These are phyloP conservation scores for Lipomyces starkeyi DNA, from an alignment of 805 yeast genomes.

Conservation along the genomic window DNA sequence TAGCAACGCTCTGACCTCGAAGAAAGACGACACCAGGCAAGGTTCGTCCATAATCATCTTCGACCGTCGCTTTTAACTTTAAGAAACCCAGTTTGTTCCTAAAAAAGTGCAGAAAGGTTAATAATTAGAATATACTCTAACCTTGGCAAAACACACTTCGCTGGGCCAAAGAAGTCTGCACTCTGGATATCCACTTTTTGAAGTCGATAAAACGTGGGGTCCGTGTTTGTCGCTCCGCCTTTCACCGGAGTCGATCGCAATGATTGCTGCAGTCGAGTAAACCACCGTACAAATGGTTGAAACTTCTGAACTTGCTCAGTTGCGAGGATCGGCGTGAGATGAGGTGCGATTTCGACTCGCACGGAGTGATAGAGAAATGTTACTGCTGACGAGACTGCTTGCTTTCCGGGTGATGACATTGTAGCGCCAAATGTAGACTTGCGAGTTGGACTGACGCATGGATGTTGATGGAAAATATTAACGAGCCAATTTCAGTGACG, in stretches of 20 bases:
- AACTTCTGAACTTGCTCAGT: constrained; percentile 21
- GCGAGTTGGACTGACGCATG: too few relatives aligned
- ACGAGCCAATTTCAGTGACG: too few relatives aligned
- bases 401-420: neutral
- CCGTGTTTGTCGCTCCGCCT: constrained; percentile 15
- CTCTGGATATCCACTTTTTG: constrained; percentile 38
- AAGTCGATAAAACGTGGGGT: constrained; percentile 22
- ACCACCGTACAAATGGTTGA: constrained; percentile 32
- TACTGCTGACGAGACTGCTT: constrained; percentile 1
- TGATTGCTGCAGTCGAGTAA: constrained; percentile 18
- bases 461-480: too few relatives aligned
- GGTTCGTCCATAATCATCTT: constrained; percentile 33
- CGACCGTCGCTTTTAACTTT: constrained; percentile 39
- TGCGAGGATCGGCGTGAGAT: constrained; percentile 18
- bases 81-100: constrained; percentile 39
- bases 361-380: constrained; percentile 28
- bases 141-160: neutral
- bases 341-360: constrained; percentile 21
- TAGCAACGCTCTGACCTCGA: constrained; percentile 41
- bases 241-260: constrained; percentile 23
- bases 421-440: neutral
- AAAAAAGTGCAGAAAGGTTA: neutral
- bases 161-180: constrained; percentile 38
- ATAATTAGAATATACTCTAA: neutral
- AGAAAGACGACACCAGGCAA: constrained; percentile 43